These are phyloP conservation scores for Fusarium chaquense DNA, from an alignment of 2,329 filamentous ascomycete genomes.

Conservation along the genomic window DNA sequence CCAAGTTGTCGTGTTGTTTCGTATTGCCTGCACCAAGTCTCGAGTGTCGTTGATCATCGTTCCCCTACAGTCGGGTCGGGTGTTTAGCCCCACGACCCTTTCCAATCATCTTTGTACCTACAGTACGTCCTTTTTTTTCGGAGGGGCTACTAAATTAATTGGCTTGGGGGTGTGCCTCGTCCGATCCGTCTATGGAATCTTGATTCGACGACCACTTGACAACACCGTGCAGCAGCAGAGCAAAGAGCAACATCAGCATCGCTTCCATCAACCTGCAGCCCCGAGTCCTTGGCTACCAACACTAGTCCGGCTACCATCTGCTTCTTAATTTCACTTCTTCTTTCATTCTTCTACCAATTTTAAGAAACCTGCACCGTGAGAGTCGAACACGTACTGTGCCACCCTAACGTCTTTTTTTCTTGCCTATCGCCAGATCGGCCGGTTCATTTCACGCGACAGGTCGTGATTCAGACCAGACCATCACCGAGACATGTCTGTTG, in stretches of 20 bases:
- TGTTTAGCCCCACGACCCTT: constrained; percentile 42
- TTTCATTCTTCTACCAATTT: constrained; percentile 12
- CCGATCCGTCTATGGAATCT: constrained; percentile 42
- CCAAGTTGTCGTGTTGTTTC: not conserved
- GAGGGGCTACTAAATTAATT: constrained; percentile 34
- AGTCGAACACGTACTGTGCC: not conserved
- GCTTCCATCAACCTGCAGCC: constrained; percentile 13
- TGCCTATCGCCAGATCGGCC: constrained; percentile 29
- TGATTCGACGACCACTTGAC: constrained; percentile 48
- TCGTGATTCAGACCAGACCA: constrained; percentile 29
- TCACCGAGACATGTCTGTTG: constrained; percentile 36
- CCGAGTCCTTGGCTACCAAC: constrained; percentile 19
- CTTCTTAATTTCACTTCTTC: not conserved
- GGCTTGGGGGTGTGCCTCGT: constrained; percentile 32
- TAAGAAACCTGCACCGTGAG: constrained; percentile 1
- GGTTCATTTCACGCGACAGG: constrained; percentile 29
- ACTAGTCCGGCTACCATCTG: constrained; percentile 9
- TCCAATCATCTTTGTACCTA: constrained; percentile 10
- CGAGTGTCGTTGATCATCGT: constrained; percentile 21
- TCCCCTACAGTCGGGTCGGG: constrained; percentile 25
- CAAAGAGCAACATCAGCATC: constrained; percentile 1
- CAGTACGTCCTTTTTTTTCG: constrained; percentile 20
- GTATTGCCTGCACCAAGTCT: constrained; percentile 18
- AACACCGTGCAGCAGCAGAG: constrained; percentile 36
- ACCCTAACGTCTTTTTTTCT: constrained; percentile 23